A percentile compares a stretch with the other conserved stretches of the same genome.
Conservation (phyloP, 768 basidiomycete genomes). For the Suillus brevipes region DNA sequence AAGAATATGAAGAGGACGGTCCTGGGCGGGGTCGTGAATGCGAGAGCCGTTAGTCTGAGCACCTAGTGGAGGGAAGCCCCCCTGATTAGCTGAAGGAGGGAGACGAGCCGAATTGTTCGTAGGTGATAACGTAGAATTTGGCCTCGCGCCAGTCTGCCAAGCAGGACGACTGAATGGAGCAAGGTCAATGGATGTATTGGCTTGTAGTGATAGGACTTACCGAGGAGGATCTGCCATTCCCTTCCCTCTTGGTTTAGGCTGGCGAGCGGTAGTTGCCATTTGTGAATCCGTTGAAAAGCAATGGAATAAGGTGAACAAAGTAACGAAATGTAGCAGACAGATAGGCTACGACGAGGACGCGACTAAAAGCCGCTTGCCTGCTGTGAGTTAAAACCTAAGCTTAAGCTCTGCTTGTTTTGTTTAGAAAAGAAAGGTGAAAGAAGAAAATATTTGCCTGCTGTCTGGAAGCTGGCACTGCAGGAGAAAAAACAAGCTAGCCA, state of each 20-base stretch:
- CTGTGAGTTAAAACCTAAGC: conserved; percentile 12
- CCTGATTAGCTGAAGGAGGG: conserved; percentile 37
- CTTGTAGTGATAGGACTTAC: conserved; percentile 40
- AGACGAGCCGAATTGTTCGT: conserved; percentile 40
- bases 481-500: conserved; percentile 21
- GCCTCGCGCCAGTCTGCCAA: conserved; percentile 62
- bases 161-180: conserved; percentile 43
- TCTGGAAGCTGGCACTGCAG: conserved; percentile 25
- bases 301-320: conserved; percentile 30
- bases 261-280: conserved; percentile 69
- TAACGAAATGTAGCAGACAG: conserved; percentile 36
- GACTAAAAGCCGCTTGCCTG: conserved; percentile 28
- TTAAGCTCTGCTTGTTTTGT: conserved; percentile 17
- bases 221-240: conserved; percentile 56
- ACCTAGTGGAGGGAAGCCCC: conserved; percentile 45
- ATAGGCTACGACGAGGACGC: conserved; percentile 34
- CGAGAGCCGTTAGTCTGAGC: conserved; percentile 48
- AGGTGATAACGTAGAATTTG: conserved; percentile 72
- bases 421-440: conserved; percentile 16
- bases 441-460: conserved; percentile 20
- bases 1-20: conserved; percentile 63
- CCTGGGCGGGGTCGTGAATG: conserved; percentile 49
- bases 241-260: conserved; percentile 64
- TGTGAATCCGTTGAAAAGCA: conserved; percentile 27
- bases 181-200: conserved; percentile 11